Evolutionary conservation across 2,329 filamentous ascomycete species (phyloP), one percentile per base, ranked within the genome.

Genomic region (Pseudomassariella vexata): DNA sequence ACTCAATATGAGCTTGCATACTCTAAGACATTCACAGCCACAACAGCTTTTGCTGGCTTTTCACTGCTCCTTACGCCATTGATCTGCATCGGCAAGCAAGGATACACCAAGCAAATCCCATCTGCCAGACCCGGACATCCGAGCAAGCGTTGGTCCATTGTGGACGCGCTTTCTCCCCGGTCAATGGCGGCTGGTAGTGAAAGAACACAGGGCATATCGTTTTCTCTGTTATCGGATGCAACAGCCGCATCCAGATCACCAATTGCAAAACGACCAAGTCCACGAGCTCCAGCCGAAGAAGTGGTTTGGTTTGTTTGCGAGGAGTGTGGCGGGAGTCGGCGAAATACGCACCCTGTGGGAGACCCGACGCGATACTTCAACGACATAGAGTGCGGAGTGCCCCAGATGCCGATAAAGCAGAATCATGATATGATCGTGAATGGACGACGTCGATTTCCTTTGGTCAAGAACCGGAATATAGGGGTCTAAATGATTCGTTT

Each of bases 231-330:
- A 43, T 24, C 21, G 19, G 20, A 24, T 19, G n/a, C 23, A 12
- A 11, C n/a, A 6, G 29, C 24, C 4, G 12, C 16, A 17, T 5
- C 17, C n/a, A 14, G 16, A 21, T 14, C 17, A 46, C 48, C 31
- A 42, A 42, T 18, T 42, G 38, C 19, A 46, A 41, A 3, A 41
- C 35, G 34, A 45, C 41, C 12, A 41, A 44, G n/a, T 45, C 43
- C 15, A 16, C 45, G 24, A 28, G 9, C 11, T 14, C 9, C 15
- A 9, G 28, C 15, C 5, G n/a, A 49, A 20, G 47, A 43, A 15
- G 41, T 53, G 3, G 49, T 53, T 15, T 55, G 52, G 50, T 42
- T 53, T n/a, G 48, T 53, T 9, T 56, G 52, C 30, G 48, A 55
- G 29, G 49, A 54, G 28, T 56, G 52, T 33, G 49, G 49, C 12